These are phyloP conservation scores for Stachybotrys chlorohalonatus DNA, from an alignment of 2,329 filamentous ascomycete species.

Conservation along the genomic window DNA sequence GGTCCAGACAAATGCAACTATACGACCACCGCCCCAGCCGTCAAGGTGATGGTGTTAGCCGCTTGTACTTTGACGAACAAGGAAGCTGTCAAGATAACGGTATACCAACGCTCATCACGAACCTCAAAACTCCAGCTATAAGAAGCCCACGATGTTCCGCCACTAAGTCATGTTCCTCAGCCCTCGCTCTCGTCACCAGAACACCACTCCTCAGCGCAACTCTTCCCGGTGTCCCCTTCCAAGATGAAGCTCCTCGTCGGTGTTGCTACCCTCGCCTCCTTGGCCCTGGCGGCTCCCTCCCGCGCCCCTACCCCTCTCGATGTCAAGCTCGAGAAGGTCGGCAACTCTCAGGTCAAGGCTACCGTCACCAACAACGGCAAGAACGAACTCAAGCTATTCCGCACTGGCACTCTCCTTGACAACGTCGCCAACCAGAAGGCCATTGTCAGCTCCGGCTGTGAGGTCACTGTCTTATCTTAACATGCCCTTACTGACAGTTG, in stretches of 20 bases:
- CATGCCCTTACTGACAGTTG: background rate
- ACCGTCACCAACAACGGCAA: conserved; percentile 43
- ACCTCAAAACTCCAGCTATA: background rate
- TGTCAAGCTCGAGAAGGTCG: conserved; percentile 35
- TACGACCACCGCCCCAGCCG: background rate
- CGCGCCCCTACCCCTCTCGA: conserved; percentile 31
- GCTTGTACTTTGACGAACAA: background rate
- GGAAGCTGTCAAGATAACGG: background rate
- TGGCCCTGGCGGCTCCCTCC: conserved; percentile 25
- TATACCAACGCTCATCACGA: background rate
- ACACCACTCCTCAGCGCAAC: background rate
- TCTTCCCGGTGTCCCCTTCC: background rate
- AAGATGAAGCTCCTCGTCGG: conserved; percentile 30
- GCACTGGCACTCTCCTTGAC: conserved; percentile 44
- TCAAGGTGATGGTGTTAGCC: background rate
- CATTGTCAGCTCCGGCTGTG: conserved; percentile 36
- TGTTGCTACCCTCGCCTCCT: conserved; percentile 23
- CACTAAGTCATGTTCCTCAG: background rate
- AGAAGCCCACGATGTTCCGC: background rate
- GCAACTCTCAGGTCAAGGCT: conserved; percentile 45
- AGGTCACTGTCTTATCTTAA: conserved; percentile 8
- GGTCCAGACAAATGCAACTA: background rate
- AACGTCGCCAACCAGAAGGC: conserved; percentile 44
- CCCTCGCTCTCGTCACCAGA: background rate
- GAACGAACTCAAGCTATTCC: conserved; percentile 40